These are phyloP conservation scores for Pichia insulana DNA, from an alignment of 805 yeast species.

Conservation along the genomic window DNA sequence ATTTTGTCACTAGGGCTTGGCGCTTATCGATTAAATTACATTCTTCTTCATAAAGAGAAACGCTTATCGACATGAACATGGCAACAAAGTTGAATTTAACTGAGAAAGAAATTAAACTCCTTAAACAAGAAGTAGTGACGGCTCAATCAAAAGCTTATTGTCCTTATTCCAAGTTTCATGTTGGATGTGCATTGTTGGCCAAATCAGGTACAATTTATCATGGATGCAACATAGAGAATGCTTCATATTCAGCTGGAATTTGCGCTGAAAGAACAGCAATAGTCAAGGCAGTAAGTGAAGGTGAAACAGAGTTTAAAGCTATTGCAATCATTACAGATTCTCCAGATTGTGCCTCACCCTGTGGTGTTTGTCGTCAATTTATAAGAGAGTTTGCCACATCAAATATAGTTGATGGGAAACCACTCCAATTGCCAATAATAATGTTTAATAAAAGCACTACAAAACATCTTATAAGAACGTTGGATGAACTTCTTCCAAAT, in stretches of 20 bases:
- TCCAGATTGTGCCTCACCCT: slow-evolving; percentile 62
- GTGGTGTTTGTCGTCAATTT: slow-evolving; percentile 91
- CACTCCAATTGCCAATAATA: slow-evolving; percentile 5
- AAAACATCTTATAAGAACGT: slow-evolving; percentile 1
- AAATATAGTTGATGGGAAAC: neutral
- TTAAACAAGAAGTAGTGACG: slow-evolving; percentile 7
- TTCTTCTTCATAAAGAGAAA: no score
- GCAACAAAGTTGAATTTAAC: neutral
- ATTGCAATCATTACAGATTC: slow-evolving; percentile 62
- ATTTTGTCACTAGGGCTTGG: no score
- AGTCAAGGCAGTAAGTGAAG: slow-evolving; percentile 41
- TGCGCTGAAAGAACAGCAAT: slow-evolving; percentile 74
- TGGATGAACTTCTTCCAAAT: slow-evolving; percentile 6
- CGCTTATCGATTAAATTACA: no score
- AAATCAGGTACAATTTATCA: slow-evolving; percentile 36
- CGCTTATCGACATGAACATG: no score
- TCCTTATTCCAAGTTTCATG: slow-evolving; percentile 72
- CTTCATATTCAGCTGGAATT: slow-evolving; percentile 70
- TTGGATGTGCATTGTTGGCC: slow-evolving; percentile 70
- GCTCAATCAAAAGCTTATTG: slow-evolving; percentile 41
- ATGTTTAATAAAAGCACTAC: slow-evolving; percentile 7
- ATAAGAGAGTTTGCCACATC: slow-evolving; percentile 61
- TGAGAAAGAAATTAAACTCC: neutral
- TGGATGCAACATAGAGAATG: slow-evolving; percentile 93
- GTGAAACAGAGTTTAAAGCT: slow-evolving; percentile 40